Conservation (phyloP, 2,329 filamentous ascomycete species). For the Colletotrichum brevisporum region DNA sequence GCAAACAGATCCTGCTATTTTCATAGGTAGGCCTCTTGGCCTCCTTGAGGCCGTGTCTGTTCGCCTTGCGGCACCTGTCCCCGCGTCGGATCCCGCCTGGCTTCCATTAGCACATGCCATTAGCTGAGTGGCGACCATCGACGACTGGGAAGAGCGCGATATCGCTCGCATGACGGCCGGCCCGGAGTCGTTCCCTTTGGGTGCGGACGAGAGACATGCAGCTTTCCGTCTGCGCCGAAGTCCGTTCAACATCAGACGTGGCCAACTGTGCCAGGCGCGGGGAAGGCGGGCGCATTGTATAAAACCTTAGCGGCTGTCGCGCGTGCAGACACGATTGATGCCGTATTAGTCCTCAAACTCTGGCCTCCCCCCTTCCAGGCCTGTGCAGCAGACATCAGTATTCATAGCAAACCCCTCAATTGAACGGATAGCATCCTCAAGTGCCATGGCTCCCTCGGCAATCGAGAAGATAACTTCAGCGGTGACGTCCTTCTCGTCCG, state of each 20-base stretch:
- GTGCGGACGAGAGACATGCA: constrained; percentile 17
- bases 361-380: not conserved
- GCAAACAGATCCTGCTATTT: constrained; percentile 6
- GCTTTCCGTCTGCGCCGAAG: not conserved
- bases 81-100: constrained; percentile 13
- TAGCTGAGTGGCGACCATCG: constrained; percentile 11
- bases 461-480: constrained; percentile 42
- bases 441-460: constrained; percentile 45
- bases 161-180: not conserved
- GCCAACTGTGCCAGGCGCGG: constrained; percentile 6
- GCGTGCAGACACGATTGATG: not conserved
- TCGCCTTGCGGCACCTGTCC: constrained; percentile 6
- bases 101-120: constrained; percentile 31
- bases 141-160: constrained; percentile 8
- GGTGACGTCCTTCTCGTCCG: constrained; percentile 37
- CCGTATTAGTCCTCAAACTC: not conserved
- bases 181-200: constrained; percentile 3
- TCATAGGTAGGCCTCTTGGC: constrained; percentile 21
- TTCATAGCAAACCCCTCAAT: not conserved
- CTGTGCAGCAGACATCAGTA: not conserved
- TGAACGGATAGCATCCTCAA: not conserved
- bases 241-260: constrained; percentile 9
- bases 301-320: constrained; percentile 27
- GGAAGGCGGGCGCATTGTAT: constrained; percentile 16
- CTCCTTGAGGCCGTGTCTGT: constrained; percentile 8